Evolutionary conservation across 352 stramenopile species (phyloP).

Genomic region (Globisporangium radiosum): DNA sequence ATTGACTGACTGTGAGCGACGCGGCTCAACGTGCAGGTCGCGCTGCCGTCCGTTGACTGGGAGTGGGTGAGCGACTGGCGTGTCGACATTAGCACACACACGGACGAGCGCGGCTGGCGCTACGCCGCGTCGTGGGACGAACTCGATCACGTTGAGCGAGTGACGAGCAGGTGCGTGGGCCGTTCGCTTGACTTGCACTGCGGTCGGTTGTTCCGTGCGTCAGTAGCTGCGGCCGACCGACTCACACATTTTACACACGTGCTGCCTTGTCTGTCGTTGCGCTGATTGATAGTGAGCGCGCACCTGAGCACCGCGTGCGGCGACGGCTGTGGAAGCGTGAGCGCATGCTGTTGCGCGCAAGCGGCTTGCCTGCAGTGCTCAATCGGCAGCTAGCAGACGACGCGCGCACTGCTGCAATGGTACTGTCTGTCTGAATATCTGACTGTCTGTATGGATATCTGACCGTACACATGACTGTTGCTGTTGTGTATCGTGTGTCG

Average conservation of each 20-base stretch:
- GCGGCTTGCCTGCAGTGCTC: constrained; percentile 21
- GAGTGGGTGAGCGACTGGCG: constrained; percentile 54
- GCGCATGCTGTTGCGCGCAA: constrained; percentile 36
- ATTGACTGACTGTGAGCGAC: neutral
- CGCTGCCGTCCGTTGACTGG: constrained; percentile 46
- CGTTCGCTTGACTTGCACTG: no score
- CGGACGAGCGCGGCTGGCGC: constrained; percentile 46
- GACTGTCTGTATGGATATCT: neutral
- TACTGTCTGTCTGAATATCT: neutral
- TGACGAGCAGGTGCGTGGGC: constrained; percentile 7
- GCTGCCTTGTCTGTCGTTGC: neutral
- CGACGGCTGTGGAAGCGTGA: constrained; percentile 53
- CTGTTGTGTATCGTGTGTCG: no score
- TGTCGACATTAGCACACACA: constrained; percentile 33
- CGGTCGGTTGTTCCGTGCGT: no score
- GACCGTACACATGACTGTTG: no score
- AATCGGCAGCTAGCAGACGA: constrained; percentile 27
- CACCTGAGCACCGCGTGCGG: constrained; percentile 27
- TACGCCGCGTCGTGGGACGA: constrained; percentile 39
- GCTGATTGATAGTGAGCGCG: constrained; percentile 23
- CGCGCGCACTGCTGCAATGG: constrained; percentile 17
- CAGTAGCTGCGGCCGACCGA: no score
- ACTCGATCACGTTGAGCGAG: constrained; percentile 13
- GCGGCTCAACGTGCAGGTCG: constrained; percentile 19
- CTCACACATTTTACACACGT: neutral